A percentile compares a stretch with the other conserved stretches of the same genome.
phyloP scores from a whole-genome alignment of 805 yeast genomes.

The Metschnikowia amazonensis region DNA sequence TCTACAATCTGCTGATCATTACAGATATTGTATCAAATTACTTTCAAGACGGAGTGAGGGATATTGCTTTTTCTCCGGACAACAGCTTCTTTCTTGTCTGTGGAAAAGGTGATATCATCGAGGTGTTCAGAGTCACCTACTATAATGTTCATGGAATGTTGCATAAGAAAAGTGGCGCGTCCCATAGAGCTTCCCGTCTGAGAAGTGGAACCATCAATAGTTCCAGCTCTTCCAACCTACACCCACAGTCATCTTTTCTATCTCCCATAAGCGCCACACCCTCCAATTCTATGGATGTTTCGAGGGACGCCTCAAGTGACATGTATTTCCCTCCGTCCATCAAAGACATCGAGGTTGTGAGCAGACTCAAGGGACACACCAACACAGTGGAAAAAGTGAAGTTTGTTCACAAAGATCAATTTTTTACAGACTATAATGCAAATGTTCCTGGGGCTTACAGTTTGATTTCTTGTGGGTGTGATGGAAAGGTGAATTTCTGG shows the following conservation, averaged over 20 bases:
- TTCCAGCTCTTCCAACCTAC: conserved; percentile 17
- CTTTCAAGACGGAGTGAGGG: conserved; percentile 58
- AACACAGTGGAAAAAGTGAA: conserved; percentile 31
- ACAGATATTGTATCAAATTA: conserved; percentile 59
- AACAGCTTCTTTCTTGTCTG: conserved; percentile 43
- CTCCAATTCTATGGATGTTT: conserved; percentile 22
- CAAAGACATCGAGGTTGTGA: conserved; percentile 35
- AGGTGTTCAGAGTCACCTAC: conserved; percentile 38
- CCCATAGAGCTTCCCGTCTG: conserved; percentile 23
- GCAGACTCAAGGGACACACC: conserved; percentile 39
- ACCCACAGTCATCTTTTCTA: conserved; percentile 17
- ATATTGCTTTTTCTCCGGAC: conserved; percentile 47
- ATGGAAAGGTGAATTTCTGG: conserved; percentile 41
- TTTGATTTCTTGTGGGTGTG: conserved; percentile 36
- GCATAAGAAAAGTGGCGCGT: conserved; percentile 7
- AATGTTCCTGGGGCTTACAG: conserved; percentile 22
- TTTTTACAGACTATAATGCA: conserved; percentile 2
- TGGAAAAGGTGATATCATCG: conserved; percentile 54
- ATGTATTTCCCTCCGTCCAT: conserved; percentile 30
- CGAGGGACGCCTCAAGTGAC: conserved; percentile 15
- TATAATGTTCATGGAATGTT: conserved; percentile 38
- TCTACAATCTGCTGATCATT: conserved; percentile 24
- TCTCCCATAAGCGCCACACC: conserved; percentile 24
- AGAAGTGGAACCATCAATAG: conserved; percentile 40
- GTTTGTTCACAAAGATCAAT: conserved; percentile 24